phyloP scores from a whole-genome alignment of 257 asterid species.

The Paraleonurus japonicus region DNA sequence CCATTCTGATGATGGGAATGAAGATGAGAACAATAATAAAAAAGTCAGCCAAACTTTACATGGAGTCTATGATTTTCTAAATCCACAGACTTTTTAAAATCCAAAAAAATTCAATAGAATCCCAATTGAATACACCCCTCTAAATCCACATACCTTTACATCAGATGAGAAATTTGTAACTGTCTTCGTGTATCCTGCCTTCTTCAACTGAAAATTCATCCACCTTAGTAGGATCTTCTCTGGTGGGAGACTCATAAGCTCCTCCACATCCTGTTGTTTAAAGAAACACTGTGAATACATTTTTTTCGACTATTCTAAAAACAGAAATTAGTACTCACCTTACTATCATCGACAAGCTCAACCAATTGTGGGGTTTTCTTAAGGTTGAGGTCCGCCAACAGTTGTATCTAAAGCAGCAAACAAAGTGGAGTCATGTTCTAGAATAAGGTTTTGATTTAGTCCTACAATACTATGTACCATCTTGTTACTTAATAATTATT shows the following conservation, averaged over 20 bases:
- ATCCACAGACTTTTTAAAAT: no score
- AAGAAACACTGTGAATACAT: constrained; percentile 2
- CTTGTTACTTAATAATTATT: neutral
- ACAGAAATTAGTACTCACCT: constrained; percentile 41
- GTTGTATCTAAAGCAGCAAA: constrained; percentile 71
- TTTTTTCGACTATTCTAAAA: neutral
- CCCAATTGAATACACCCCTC: no score
- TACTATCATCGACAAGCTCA: constrained; percentile 85
- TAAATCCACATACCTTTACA: constrained; percentile 68
- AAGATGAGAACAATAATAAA: no score
- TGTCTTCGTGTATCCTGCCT: constrained; percentile 69
- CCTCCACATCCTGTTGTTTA: constrained; percentile 80
- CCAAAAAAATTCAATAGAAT: no score
- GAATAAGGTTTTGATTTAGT: neutral
- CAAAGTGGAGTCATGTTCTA: constrained; percentile 14
- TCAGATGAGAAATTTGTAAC: constrained; percentile 95
- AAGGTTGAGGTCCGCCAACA: constrained; percentile 88
- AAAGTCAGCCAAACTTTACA: no score
- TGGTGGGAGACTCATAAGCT: constrained; percentile 93
- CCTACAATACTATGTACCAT: neutral
- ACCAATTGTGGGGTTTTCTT: constrained; percentile 92
- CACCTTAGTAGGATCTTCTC: constrained; percentile 90
- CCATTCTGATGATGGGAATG: no score
- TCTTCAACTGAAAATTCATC: constrained; percentile 95
- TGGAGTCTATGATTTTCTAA: no score